A percentile compares a stretch with the other conserved stretches of the same genome.
Conservation (phyloP, 2,329 filamentous ascomycete genomes). For the Aspergillus sp. region DNA sequence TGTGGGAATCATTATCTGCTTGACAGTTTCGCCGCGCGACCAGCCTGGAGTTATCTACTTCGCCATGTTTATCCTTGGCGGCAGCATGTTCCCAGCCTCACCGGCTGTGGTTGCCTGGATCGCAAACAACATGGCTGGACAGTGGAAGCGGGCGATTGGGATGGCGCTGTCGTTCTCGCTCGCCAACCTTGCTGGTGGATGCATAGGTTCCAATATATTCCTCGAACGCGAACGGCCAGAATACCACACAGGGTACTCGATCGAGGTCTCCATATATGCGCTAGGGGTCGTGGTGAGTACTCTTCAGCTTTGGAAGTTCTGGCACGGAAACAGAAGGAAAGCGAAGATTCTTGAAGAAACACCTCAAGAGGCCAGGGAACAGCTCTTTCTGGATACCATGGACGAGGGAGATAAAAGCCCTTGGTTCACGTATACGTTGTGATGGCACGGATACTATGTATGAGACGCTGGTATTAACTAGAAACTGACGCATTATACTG, state of each 20-base stretch:
- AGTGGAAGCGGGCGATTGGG: not conserved
- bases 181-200: not conserved
- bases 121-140: not conserved
- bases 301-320: not conserved
- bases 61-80: not conserved
- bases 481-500: too few relatives aligned
- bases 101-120: not conserved
- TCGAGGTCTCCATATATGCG: not conserved
- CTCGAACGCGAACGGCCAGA: not conserved
- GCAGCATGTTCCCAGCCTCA: not conserved
- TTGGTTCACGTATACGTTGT: not conserved
- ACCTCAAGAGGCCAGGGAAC: not conserved
- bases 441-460: too few relatives aligned
- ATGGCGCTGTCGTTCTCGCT: not conserved
- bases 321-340: not conserved
- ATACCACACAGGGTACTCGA: not conserved
- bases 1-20: too few relatives aligned
- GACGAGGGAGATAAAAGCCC: not conserved
- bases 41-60: not conserved
- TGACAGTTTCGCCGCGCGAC: not conserved
- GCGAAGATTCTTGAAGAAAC: not conserved
- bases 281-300: not conserved
- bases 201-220: not conserved
- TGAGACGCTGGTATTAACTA: too few relatives aligned
- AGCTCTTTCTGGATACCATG: not conserved